Evolutionary conservation across 371 early-diverging fungal genomes (phyloP).

Genomic region (Blakeslea trispora): DNA sequence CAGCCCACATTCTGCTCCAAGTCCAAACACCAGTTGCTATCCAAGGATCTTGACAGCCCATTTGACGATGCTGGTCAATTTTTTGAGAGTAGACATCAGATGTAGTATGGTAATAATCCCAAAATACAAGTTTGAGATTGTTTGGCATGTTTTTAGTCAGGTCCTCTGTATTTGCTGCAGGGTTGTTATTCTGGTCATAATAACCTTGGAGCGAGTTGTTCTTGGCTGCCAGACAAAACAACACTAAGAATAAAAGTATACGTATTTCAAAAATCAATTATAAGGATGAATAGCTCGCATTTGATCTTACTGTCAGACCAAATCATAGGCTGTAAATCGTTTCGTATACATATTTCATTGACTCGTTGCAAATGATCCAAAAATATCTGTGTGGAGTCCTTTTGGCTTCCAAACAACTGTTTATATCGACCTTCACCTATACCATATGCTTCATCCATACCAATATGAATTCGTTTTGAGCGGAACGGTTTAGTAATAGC

Average conservation of each 20-base stretch:
- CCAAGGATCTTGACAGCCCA: slow-evolving; percentile 82
- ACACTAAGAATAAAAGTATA: slow-evolving; percentile 42
- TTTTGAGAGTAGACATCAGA: slow-evolving; percentile 72
- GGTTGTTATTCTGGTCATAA: slow-evolving; percentile 69
- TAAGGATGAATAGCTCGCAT: too few species aligned
- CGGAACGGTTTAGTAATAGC: slow-evolving; percentile 69
- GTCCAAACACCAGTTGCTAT: slow-evolving; percentile 79
- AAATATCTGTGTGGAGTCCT: slow-evolving; percentile 76
- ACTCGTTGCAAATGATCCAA: slow-evolving; percentile 76
- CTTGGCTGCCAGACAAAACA: slow-evolving; percentile 72
- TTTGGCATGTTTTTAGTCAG: slow-evolving; percentile 63
- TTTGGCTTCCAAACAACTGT: slow-evolving; percentile 67
- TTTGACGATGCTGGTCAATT: slow-evolving; percentile 78
- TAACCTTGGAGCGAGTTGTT: slow-evolving; percentile 79
- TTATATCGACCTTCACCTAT: slow-evolving; percentile 82
- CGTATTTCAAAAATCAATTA: not conserved
- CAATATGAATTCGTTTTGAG: slow-evolving; percentile 81
- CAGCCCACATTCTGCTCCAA: slow-evolving; percentile 85
- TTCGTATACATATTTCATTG: slow-evolving; percentile 64
- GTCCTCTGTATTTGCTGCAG: slow-evolving; percentile 50
- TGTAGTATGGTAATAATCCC: slow-evolving; percentile 86
- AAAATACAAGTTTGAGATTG: slow-evolving; percentile 76
- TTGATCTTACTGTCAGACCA: slow-evolving; percentile 83
- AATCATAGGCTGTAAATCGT: slow-evolving; percentile 74
- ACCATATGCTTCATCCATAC: slow-evolving; percentile 89